Evolutionary conservation across 164 flowering plant species (phyloP), one percentile per base, ranked within the genome.

Genomic region (Akebia trifoliata): DNA sequence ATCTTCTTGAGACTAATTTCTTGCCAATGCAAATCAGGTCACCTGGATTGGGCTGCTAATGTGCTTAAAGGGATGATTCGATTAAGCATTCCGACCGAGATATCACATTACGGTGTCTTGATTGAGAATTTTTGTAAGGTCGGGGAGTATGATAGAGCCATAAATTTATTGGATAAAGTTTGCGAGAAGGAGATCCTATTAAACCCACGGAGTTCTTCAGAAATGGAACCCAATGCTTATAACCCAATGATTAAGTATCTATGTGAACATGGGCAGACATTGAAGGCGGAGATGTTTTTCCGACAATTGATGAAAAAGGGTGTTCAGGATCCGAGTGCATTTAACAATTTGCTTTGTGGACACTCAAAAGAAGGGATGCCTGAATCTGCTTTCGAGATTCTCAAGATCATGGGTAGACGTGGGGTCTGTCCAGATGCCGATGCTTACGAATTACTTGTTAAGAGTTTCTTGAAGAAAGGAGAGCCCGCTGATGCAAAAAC

Each of bases 91-190:
- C 92, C 94, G 8, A 72, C 86, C 0, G 92, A 90, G 66, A 77
- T 92, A 7, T 83, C 94, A 14, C 98, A 93, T 61, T 93, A 89
- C 67, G 90, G 96, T n/a, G 40, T 90, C 44, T 70, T 93, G 56
- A 82, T 93, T 52, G 90, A 90, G 64, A 73, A 66, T 53, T 77
- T 74, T 50, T 90, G 97, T 75, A 82, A 76, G 75, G 71, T 70
- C 15, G 78, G 78, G 48, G 62, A 60, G 46, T 77, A 79, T 76
- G 90, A 84, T 46, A 59, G 57, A 32, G 99, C 96, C 35, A 69
- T 74, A 34, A 78, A 82, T 62, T 63, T 84, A 54, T 37, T 90
- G 67, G 95, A 87, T 66, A 78, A 80, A 63, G 81, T 90, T 47
- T 63, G 90, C 37, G 90, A 84, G 69, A 84, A 84, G 68, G 89